A percentile compares a stretch with the other conserved stretches of the same genome.
Evolutionary conservation across 768 basidiomycete species (phyloP).

Genomic region (Ramaria sp.): DNA sequence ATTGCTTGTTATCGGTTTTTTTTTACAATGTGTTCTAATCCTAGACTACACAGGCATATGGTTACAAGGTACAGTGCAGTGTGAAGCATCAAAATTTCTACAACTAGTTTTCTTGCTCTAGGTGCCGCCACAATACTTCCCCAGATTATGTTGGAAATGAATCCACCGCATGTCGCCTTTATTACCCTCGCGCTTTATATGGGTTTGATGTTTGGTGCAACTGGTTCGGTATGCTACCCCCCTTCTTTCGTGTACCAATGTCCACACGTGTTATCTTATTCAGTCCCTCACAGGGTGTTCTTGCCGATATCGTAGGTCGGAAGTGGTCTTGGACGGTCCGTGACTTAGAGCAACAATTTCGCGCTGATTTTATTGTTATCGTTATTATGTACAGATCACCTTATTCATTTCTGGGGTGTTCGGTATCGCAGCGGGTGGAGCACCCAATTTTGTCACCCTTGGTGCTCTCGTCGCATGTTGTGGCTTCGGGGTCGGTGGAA

Average conservation of each 20-base stretch:
- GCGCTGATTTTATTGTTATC: neutral
- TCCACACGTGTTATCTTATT: neutral
- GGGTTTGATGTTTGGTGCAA: conserved; percentile 39
- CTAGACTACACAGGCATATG: conserved; percentile 23
- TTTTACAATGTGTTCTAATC: neutral
- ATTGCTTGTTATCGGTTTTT: neutral
- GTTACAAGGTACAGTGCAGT: conserved; percentile 25
- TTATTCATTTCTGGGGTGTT: conserved; percentile 33
- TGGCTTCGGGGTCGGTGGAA: conserved; percentile 42
- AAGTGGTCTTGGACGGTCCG: conserved; percentile 23
- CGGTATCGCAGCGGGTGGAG: conserved; percentile 37
- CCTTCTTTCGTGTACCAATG: neutral
- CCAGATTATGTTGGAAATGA: conserved; percentile 32
- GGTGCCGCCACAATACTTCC: conserved; percentile 33
- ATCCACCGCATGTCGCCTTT: conserved; percentile 32
- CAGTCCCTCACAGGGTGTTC: conserved; percentile 20
- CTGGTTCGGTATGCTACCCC: conserved; percentile 24
- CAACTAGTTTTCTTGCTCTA: neutral
- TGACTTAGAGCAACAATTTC: neutral
- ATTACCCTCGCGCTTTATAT: conserved; percentile 36
- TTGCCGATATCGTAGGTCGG: conserved; percentile 39
- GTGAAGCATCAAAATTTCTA: neutral
- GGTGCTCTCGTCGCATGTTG: conserved; percentile 30
- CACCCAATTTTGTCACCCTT: conserved; percentile 34
- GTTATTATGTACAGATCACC: conserved; percentile 17